Evolutionary conservation across 2,329 filamentous ascomycete species (phyloP), one percentile per base, ranked within the genome.

Genomic region (Incumbomyces lentus): DNA sequence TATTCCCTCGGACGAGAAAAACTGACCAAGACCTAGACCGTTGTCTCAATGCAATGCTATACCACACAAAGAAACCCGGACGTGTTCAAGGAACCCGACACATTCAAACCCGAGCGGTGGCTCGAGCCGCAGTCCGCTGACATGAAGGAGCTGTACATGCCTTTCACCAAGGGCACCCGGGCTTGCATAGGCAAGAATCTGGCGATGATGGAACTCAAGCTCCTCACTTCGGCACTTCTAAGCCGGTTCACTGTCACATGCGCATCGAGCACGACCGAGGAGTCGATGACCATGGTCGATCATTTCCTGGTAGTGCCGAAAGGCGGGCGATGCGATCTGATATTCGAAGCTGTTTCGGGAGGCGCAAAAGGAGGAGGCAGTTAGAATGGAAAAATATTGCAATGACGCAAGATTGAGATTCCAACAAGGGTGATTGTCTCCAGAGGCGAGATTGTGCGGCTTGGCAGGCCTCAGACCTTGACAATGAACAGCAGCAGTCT

Each of bases 171-270:
- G n/a, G 54, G 54, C 6, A 30, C 47, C 1, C 40, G 55, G 22
- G 49, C 48, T 13, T 58, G 55, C 29, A 44, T 57, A 22, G 55
- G 56, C n/a, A 49, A 52, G 13, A 55, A 53, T 35, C 40, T 58
- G 16, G 47, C 56, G 2, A 54, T 53, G 34, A 50, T 55, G 31
- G 53, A 55, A 37, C 42, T 53, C 33, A 53, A 54, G 33, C 41
- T 54, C 12, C 46, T 45, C 14, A 55, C 55, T 2, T 41, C 49
- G 11, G 22, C 16, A 16, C 29, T 51, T 13, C 44, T 55, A n/a
- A 36, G 45, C 12, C 34, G 40, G 18, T 55, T 47, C 35, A 40
- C 40, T 13, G 13, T 32, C 19, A 10, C 6, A 7, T 14, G 16
- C 6, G 44, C 44, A 12, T 40, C 44, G 11, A n/a, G 11, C 11